Evolutionary conservation across 805 yeast species (phyloP).

Genomic region (Pichia scutulata): DNA sequence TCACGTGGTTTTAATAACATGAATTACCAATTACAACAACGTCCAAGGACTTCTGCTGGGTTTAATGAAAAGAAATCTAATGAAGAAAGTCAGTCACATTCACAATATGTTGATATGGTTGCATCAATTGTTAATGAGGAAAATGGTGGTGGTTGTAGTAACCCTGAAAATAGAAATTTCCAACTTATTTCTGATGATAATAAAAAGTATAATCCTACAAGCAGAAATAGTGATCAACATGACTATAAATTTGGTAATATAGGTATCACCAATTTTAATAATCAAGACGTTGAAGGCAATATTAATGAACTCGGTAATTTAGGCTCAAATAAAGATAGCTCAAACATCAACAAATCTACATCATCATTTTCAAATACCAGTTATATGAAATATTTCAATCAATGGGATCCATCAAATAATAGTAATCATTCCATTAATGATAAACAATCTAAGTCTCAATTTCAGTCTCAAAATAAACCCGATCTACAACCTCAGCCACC

Average conservation of each 20-base stretch:
- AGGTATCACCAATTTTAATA: constrained; percentile 6
- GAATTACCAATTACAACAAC: not conserved
- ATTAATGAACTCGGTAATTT: not conserved
- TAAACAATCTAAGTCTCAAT: not conserved
- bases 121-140: constrained; percentile 9
- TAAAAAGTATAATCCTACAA: not conserved
- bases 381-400: not conserved
- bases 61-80: not conserved
- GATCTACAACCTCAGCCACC: not conserved
- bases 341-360: not conserved
- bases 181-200: not conserved
- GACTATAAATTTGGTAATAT: constrained; percentile 5
- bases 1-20: not conserved
- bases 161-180: not conserved
- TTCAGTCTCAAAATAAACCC: not conserved
- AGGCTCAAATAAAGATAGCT: not conserved
- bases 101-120: constrained; percentile 13
- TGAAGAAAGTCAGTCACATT: constrained; percentile 1
- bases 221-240: not conserved
- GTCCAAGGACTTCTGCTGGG: constrained; percentile 7
- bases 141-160: not conserved
- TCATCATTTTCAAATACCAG: not conserved
- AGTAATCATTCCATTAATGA: not conserved
- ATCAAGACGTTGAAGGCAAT: too few relatives aligned
- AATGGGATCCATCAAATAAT: not conserved